A percentile compares a stretch with the other conserved stretches of the same genome.
Conservation (phyloP, 192 early-diverging fungal genomes). For the Kappamyces sp. region DNA sequence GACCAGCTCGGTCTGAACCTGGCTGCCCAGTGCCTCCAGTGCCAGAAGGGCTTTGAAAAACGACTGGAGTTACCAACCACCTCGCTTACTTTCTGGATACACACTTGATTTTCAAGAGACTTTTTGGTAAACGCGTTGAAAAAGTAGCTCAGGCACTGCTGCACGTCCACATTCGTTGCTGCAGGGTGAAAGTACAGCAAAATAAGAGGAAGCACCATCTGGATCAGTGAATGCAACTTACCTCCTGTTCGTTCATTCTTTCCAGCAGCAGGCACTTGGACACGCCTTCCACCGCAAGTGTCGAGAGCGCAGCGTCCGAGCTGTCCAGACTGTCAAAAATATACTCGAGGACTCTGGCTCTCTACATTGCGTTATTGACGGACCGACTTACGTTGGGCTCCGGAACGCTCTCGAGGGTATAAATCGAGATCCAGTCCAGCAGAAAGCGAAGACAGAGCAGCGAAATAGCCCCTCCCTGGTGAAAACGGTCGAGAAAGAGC, state of each 20-base stretch:
- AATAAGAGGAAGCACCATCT: background rate
- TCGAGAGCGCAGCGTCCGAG: background rate
- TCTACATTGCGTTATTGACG: too few relatives aligned
- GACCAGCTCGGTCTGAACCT: background rate
- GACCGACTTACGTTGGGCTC: too few relatives aligned
- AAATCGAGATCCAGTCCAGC: conserved; percentile 11
- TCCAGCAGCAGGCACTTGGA: background rate
- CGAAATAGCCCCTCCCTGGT: background rate
- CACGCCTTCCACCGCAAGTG: background rate
- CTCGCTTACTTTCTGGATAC: background rate
- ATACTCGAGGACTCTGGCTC: background rate
- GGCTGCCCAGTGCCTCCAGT: conserved; percentile 4
- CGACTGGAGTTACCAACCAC: background rate
- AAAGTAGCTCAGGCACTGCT: conserved; percentile 12
- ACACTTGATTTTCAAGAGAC: background rate
- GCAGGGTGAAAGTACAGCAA: conserved; percentile 3
- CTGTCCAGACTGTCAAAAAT: background rate
- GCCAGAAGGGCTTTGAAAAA: conserved; percentile 9
- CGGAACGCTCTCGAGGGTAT: background rate
- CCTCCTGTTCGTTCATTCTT: background rate
- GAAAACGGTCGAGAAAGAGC: conserved; percentile 8
- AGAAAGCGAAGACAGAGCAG: conserved; percentile 2
- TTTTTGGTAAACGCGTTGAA: conserved; percentile 11
- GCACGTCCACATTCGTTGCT: background rate
- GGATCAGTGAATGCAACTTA: background rate